Conservation (phyloP, 306 rosid species). For the Ziziphus jujuba region DNA sequence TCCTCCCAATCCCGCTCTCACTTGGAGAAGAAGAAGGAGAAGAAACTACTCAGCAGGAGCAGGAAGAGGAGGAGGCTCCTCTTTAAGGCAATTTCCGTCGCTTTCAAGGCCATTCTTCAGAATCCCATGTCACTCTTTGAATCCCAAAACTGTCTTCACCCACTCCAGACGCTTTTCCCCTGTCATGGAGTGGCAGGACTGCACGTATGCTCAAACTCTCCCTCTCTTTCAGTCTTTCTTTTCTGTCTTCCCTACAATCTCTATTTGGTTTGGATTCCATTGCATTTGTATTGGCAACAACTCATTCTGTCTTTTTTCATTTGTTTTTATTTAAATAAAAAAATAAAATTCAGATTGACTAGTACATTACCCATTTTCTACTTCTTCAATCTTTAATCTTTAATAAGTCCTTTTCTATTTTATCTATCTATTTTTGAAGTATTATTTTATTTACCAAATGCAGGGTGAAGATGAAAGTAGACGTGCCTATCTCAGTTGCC, state of each 20-base stretch:
- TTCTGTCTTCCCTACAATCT: not conserved
- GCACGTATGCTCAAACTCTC: conserved; percentile 50
- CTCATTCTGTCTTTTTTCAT: not conserved
- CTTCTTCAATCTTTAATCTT: not conserved
- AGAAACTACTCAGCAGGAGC: too few species aligned
- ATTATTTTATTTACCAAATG: conserved; percentile 32
- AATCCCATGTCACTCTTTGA: conserved; percentile 31
- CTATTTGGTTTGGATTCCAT: not conserved
- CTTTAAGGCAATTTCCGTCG: conserved; percentile 32
- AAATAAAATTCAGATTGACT: too few species aligned
- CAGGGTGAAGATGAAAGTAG: conserved; percentile 89
- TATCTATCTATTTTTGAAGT: too few species aligned
- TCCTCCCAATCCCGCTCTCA: conserved; percentile 44
- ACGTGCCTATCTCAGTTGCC: conserved; percentile 78
- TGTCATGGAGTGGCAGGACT: conserved; percentile 97
- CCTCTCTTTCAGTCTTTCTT: not conserved
- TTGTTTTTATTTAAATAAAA: too few species aligned
- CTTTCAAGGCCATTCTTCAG: conserved; percentile 36
- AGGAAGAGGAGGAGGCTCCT: conserved; percentile 20
- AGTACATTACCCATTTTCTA: too few species aligned
- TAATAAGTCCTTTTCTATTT: too few species aligned
- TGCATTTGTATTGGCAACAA: not conserved
- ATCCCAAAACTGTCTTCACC: conserved; percentile 37
- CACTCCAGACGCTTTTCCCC: conserved; percentile 50
- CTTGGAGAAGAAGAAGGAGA: conserved; percentile 19